Evolutionary conservation across 352 stramenopile species (phyloP).

Genomic region (Albugo candida): DNA sequence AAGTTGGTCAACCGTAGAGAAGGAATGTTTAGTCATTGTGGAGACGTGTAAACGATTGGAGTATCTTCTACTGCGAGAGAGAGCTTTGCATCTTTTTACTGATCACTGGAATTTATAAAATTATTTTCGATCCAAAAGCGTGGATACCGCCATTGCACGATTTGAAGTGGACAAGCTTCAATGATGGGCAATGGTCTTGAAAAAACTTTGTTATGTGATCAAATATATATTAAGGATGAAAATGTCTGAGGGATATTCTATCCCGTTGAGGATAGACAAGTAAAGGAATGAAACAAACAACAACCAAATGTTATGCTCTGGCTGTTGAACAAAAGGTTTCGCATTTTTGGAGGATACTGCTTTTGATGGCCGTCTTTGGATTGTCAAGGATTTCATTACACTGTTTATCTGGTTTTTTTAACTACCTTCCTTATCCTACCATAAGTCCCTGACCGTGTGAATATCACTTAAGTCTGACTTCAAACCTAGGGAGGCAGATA

Average conservation of each 20-base stretch:
- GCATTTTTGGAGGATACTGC: too few relatives aligned
- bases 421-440: too few relatives aligned
- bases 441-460: too few relatives aligned
- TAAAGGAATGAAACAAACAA: not conserved
- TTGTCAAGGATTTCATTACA: too few relatives aligned
- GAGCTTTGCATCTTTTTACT: conserved; percentile 9
- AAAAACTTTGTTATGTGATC: conserved; percentile 6
- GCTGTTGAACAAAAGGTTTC: not conserved
- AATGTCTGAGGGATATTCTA: too few relatives aligned
- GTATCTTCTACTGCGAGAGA: conserved; percentile 7
- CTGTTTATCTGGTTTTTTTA: too few relatives aligned
- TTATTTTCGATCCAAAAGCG: conserved; percentile 9
- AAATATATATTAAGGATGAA: too few relatives aligned
- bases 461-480: too few relatives aligned
- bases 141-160: conserved; percentile 1
- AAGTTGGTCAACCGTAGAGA: conserved; percentile 10
- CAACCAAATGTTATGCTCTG: not conserved
- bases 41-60: conserved; percentile 9
- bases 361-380: too few relatives aligned
- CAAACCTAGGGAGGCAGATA: too few relatives aligned
- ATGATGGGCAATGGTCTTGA: conserved; percentile 8
- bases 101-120: conserved; percentile 11
- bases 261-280: conserved; percentile 5
- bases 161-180: conserved; percentile 15
- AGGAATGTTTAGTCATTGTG: conserved; percentile 12